Evolutionary conservation across 2,329 filamentous ascomycete species (phyloP).

Genomic region (Exophiala sp.): DNA sequence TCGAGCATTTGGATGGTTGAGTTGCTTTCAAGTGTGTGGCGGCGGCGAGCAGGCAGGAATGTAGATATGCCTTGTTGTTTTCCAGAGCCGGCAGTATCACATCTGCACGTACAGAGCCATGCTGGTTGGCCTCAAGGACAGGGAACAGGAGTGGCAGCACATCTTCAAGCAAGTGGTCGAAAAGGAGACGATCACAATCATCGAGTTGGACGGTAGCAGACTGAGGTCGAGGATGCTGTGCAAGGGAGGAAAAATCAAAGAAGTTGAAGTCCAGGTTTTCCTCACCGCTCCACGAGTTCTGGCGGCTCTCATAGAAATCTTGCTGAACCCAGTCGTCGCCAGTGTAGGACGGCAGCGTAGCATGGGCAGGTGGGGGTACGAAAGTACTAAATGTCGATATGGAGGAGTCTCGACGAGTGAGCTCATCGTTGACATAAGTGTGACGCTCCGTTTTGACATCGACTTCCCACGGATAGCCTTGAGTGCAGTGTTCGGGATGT

Average conservation of each 20-base stretch:
- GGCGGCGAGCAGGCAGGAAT: constrained; percentile 90
- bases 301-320: constrained; percentile 48
- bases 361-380: constrained; percentile 64
- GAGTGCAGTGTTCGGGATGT: constrained; percentile 48
- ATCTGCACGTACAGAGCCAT: constrained; percentile 71
- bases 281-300: constrained; percentile 59
- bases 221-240: constrained; percentile 46
- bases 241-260: constrained; percentile 70
- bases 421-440: constrained; percentile 87
- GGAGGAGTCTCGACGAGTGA: constrained; percentile 76
- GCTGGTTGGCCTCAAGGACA: constrained; percentile 82
- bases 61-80: constrained; percentile 85
- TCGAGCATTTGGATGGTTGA: constrained; percentile 33
- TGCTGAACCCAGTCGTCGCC: constrained; percentile 62
- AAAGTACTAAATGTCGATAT: constrained; percentile 92
- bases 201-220: constrained; percentile 66
- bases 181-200: constrained; percentile 75
- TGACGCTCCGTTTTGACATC: constrained; percentile 94
- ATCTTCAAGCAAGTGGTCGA: constrained; percentile 85
- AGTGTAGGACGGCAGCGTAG: constrained; percentile 57
- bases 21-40: constrained; percentile 87
- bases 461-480: constrained; percentile 70
- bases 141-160: constrained; percentile 88
- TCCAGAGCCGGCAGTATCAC: constrained; percentile 82
- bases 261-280: constrained; percentile 68